Base-by-base conservation (phyloP, 495 filamentous ascomycete species). In the Staphylotrichum longicolle region DNA sequence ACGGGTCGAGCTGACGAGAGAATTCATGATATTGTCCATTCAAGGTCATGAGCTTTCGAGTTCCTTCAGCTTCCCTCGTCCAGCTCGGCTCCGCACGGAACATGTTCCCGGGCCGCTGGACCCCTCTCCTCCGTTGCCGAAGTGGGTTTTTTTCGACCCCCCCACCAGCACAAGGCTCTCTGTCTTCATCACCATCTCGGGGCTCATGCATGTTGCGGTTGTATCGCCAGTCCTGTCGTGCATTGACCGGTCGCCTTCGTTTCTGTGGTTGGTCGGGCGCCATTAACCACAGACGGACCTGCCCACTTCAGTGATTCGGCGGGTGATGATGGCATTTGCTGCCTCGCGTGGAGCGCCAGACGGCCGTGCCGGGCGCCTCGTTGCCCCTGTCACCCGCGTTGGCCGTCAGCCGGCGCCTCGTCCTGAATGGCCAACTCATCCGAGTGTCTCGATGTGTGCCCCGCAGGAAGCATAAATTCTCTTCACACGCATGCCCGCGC, bases 161-260 rank as follows among this genome's bases (percentile, higher is more conserved):
- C 52, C 44, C 42, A 27, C 48, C 32, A 53, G 57, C 35, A 44
- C 56, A 52, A 60, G 62, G 33, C 64, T 60, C 42, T 11, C 44
- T 10, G 14, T 2, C 6, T 37, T 64, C 32, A 42, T 61, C 44
- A 51, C 42, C 42, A 37, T 33, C 37, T 27, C 32, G 44, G 39
- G 27, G 39, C 34, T 44, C 56, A 34, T 69, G 70, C 66, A 69
- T 70, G 53, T 33, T 27, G 27, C 46, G 45, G 57, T 58, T 63
- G 63, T 57, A 63, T 68, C 57, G 57, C 63, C 60, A 52, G 58
- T 63, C 49, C 54, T 60, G 51, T 15, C 61, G n/a, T 68, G 67
- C 67, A 68, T 65, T 72, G 63, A 62, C 68, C 62, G 66, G 68
- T 58, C 61, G 58, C 35, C 30, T 57, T 46, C 51, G 12, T 35